Conservation (phyloP, 345 rosid species). For the Turritis glabra region DNA sequence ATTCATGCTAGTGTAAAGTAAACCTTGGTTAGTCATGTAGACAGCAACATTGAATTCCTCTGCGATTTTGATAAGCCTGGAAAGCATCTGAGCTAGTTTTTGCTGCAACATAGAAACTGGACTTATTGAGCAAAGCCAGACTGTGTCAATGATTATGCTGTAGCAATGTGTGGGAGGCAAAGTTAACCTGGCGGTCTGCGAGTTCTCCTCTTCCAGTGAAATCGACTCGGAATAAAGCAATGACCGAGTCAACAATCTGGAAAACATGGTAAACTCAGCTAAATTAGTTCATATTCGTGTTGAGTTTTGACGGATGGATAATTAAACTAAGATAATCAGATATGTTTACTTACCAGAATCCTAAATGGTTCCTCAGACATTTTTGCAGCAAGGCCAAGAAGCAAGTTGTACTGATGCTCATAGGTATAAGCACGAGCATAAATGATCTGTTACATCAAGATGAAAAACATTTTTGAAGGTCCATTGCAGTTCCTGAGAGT, state of each 20-base stretch:
- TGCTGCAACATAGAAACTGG: conserved; percentile 55
- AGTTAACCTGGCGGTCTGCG: conserved; percentile 76
- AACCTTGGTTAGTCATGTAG: conserved; percentile 94
- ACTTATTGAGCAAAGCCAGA: conserved; percentile 11
- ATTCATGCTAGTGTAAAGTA: neutral
- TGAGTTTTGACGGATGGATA: neutral
- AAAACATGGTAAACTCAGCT: conserved; percentile 13
- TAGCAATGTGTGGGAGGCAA: neutral
- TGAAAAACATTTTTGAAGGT: neutral
- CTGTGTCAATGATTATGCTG: neutral
- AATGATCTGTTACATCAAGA: conserved; percentile 62
- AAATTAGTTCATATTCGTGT: conserved; percentile 8
- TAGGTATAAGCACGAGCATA: conserved; percentile 91
- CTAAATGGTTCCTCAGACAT: conserved; percentile 94
- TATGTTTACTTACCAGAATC: conserved; percentile 55
- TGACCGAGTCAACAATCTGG: conserved; percentile 83
- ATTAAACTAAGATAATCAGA: neutral
- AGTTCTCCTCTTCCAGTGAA: conserved; percentile 95
- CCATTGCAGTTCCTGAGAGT: neutral
- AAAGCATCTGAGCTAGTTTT: conserved; percentile 95
- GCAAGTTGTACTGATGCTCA: conserved; percentile 85
- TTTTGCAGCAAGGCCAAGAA: conserved; percentile 91
- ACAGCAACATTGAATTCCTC: conserved; percentile 95
- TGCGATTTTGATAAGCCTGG: conserved; percentile 73
- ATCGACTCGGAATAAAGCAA: conserved; percentile 84